Evolutionary conservation across 2,329 filamentous ascomycete genomes (phyloP), one percentile per base, ranked within the genome.

Genomic region (Talaromyces sp.): DNA sequence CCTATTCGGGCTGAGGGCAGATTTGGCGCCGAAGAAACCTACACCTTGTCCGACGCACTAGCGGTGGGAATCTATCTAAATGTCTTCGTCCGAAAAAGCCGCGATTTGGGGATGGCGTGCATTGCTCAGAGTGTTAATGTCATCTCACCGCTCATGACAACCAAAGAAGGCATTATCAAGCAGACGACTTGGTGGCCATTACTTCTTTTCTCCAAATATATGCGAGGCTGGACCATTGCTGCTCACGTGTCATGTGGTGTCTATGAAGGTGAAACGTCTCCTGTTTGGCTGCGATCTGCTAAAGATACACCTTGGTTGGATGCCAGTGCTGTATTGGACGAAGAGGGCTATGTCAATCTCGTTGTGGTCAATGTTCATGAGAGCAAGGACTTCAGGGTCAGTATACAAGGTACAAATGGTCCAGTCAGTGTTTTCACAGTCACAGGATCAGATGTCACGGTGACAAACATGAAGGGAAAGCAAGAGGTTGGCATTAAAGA

Each of bases 121-220:
- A 88, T 93, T 60, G 89, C 89, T 1, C 89, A 92, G 74, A 86
- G 81, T 55, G 87, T 92, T 64, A 92, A 93, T 70, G 89, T 92
- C 61, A 91, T 92, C 67, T 86, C 84, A 1, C 89, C 89, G 1
- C 79, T 92, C 11, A 90, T 91, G 86, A 92, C 89, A 0, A 86
- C 80, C 2, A 77, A 80, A 58, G 74, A 80, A 0, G 88, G 88
- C 0, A 74, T 91, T 53, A 72, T 86, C 55, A 87, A 86, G 77
- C 89, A 92, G 77, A 85, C 88, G 0, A 90, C 85, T 3, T 92
- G 87, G 86, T 91, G 87, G 86, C 87, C 89, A 6, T 77, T 91
- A 54, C 79, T 87, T 60, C 79, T 92, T 29, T 91, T 89, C 74
- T 83, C 81, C 66, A 81, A 81, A 68, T 88, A 85, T 72, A 93